Evolutionary conservation across 768 basidiomycete genomes (phyloP), one percentile per base, ranked within the genome.

Genomic region (Coprinopsis cinerea): DNA sequence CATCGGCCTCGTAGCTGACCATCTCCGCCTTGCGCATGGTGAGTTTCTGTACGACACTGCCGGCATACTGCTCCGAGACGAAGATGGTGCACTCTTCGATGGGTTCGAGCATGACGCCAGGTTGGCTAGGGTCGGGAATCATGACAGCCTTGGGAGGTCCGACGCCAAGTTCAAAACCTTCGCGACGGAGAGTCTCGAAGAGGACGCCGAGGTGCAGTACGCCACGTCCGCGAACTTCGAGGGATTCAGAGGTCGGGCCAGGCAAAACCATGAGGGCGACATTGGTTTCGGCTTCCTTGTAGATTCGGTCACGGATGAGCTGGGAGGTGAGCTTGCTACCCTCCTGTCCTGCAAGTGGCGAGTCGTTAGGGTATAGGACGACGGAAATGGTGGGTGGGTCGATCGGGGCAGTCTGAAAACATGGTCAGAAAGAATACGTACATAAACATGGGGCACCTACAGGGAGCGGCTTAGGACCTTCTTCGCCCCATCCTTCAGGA

Each of bases 141-240:
- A 77, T 67, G 42, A 77, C 71, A 9, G 75, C 74, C 55, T 75
- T 76, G n/a, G 75, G 75, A 0, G 74, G 68, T 0, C 74, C 74
- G 5, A 77, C 65, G 17, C 63, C 61, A 13, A 77, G 59, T 57
- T 77, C 75, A 55, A 69, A 77, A 26, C 75, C 75, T 60, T 77
- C 75, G 3, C 74, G 61, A 11, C 75, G 72, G 7, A 77, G 64
- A 0, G 68, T 75, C 55, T 77, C 75, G 34, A 77, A 67, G 1
- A 77, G 67, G 22, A 77, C 73, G 15, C 75, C 74, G n/a, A 77
- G 70, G 51, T 76, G 74, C 9, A 76, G 64, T 23, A 77, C 74
- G 23, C 74, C 75, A 9, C 74, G 64, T 1, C 75, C 75, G 24
- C 74, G 71, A 1, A 77, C 65, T 58, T 76, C 75, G 26, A 77